A percentile compares a stretch with the other conserved stretches of the same genome.
These are phyloP conservation scores for Dothideomycetes sp. DNA, from an alignment of 2,329 filamentous ascomycete species.

Conservation along the genomic window DNA sequence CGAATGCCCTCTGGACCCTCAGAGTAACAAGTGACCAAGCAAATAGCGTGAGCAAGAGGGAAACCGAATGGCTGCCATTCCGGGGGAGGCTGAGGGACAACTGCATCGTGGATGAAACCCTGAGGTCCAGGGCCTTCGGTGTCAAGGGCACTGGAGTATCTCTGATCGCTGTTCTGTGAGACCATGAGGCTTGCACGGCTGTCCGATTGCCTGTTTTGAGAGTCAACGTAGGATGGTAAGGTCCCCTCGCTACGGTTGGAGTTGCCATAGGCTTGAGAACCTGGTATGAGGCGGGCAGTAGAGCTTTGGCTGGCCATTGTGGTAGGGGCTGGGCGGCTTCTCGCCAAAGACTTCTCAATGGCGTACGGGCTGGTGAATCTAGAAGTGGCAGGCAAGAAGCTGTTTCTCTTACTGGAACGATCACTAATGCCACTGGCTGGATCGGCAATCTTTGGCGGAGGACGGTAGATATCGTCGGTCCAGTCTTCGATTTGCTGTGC, in stretches of 20 bases:
- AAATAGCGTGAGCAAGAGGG: constrained; percentile 85
- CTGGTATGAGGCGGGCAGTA: constrained; percentile 57
- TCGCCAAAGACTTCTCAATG: constrained; percentile 48
- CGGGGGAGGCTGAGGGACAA: constrained; percentile 89
- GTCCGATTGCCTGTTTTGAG: constrained; percentile 17
- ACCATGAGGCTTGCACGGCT: constrained; percentile 33
- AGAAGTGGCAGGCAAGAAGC: constrained; percentile 87
- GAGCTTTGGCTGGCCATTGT: constrained; percentile 92
- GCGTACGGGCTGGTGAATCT: constrained; percentile 88
- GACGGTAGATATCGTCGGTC: constrained; percentile 93
- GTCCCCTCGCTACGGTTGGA: constrained; percentile 46
- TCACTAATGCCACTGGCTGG: constrained; percentile 52
- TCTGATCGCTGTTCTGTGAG: constrained; percentile 30
- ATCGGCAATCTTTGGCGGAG: constrained; percentile 72
- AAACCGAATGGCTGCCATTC: constrained; percentile 98
- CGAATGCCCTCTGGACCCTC: constrained; percentile 88
- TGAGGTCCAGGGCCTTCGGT: constrained; percentile 64
- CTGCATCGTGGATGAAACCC: constrained; percentile 92
- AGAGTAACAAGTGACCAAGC: constrained; percentile 91
- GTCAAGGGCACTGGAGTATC: constrained; percentile 43
- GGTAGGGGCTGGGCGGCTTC: constrained; percentile 52
- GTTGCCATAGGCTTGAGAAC: constrained; percentile 56
- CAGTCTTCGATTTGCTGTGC: constrained; percentile 95
- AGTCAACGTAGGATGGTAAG: constrained; percentile 33
- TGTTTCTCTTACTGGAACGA: constrained; percentile 67